Evolutionary conservation across 768 basidiomycete species (phyloP).

Genomic region (Lentinus tigrinus): DNA sequence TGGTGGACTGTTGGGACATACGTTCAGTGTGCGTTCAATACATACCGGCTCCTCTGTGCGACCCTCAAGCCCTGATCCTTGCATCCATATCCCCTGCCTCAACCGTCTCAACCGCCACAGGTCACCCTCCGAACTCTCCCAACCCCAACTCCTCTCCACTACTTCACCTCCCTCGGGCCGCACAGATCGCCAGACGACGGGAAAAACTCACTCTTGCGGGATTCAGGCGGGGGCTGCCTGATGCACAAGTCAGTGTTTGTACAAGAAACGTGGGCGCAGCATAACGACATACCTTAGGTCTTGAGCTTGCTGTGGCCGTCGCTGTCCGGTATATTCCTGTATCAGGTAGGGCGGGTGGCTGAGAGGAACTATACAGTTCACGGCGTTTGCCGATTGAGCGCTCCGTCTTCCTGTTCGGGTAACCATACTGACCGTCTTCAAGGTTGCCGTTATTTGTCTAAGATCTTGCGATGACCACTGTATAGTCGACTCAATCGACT

Average conservation of each 20-base stretch:
- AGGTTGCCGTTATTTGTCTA: too few species aligned
- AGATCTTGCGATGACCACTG: too few species aligned
- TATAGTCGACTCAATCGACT: too few species aligned
- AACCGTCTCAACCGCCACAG: neutral
- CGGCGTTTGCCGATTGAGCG: conserved; percentile 25
- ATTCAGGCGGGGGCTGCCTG: conserved; percentile 20
- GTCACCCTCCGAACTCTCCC: neutral
- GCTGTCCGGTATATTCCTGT: conserved; percentile 24
- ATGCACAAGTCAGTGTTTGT: neutral
- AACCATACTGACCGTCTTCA: neutral
- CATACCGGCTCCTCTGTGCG: neutral
- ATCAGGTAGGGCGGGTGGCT: conserved; percentile 29
- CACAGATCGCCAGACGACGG: neutral
- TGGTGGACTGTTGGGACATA: conserved; percentile 24
- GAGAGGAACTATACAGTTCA: conserved; percentile 28
- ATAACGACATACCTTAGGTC: conserved; percentile 30
- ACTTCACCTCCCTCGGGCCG: neutral
- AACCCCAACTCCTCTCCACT: neutral
- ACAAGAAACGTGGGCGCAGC: conserved; percentile 12
- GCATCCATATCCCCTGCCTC: neutral
- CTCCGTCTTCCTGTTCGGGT: neutral
- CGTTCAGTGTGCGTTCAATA: conserved; percentile 14
- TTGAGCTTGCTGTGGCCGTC: conserved; percentile 34
- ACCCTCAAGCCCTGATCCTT: neutral
- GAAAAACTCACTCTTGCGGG: conserved; percentile 24